phyloP scores from a whole-genome alignment of 2,329 filamentous ascomycete species.

The Trichoderma sp. region DNA sequence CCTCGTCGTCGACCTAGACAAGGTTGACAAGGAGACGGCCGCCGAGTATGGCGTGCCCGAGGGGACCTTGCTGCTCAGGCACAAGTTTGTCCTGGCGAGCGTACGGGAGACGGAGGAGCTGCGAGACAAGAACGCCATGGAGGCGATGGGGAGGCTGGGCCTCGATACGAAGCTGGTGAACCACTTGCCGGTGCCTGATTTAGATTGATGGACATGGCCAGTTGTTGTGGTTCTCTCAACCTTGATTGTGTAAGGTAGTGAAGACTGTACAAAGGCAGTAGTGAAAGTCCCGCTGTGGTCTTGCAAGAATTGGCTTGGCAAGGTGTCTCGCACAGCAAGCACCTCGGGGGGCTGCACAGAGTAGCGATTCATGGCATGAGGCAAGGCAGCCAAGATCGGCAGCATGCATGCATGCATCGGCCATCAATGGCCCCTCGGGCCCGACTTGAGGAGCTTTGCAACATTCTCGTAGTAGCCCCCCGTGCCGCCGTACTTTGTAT shows the following conservation, averaged over 20 bases:
- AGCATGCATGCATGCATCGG: background rate
- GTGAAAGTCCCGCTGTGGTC: background rate
- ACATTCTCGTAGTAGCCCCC: constrained; percentile 63
- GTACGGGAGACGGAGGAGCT: constrained; percentile 62
- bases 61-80: constrained; percentile 64
- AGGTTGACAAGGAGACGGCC: constrained; percentile 53
- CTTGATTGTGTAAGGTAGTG: background rate
- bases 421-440: constrained; percentile 45
- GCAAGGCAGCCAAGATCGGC: background rate
- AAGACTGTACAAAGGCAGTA: background rate
- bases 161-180: constrained; percentile 72
- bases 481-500: constrained; percentile 55
- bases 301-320: background rate
- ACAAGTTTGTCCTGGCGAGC: constrained; percentile 70
- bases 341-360: background rate
- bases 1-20: constrained; percentile 65
- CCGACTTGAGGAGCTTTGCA: constrained; percentile 59
- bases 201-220: constrained; percentile 42
- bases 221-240: background rate
- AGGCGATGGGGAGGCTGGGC: constrained; percentile 68
- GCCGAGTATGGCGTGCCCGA: constrained; percentile 65
- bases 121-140: constrained; percentile 64
- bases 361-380: background rate
- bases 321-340: background rate
- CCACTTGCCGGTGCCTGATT: constrained; percentile 73